Percentiles rank a stretch among this genome's conserved stretches.
Evolutionary conservation across 805 yeast species (phyloP).

Genomic region (Myxozyma vanderwaltii): DNA sequence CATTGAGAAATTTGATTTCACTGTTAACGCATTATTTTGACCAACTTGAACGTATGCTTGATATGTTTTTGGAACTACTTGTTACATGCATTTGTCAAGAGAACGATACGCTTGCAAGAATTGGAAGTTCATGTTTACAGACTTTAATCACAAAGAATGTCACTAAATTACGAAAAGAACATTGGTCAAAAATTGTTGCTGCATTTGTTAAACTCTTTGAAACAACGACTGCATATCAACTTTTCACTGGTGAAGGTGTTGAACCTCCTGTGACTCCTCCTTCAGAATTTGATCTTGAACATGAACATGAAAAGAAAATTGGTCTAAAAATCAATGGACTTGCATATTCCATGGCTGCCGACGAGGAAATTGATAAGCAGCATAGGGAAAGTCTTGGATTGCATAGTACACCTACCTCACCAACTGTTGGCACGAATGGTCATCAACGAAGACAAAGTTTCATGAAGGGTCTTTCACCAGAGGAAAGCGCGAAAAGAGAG

Average conservation of each 20-base stretch:
- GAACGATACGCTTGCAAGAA: conserved; percentile 93
- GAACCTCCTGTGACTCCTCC: conserved; percentile 47
- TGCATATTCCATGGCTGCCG: conserved; percentile 5
- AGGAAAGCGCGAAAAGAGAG: not conserved
- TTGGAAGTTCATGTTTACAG: conserved; percentile 87
- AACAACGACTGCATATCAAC: conserved; percentile 81
- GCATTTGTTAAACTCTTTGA: conserved; percentile 73
- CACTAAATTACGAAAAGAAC: conserved; percentile 58
- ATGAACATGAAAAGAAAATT: not conserved
- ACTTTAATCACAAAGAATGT: conserved; percentile 78
- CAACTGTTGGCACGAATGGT: not conserved
- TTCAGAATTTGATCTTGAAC: conserved; percentile 19
- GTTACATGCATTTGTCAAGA: conserved; percentile 93
- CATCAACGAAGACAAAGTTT: not conserved
- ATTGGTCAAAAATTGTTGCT: conserved; percentile 73
- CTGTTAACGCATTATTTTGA: conserved; percentile 82
- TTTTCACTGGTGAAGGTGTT: conserved; percentile 53
- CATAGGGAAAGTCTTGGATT: conserved; percentile 27
- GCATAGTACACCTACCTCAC: conserved; percentile 16
- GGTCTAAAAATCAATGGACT: conserved; percentile 31
- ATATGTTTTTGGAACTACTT: conserved; percentile 74
- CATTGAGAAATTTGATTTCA: conserved; percentile 82
- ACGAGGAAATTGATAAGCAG: conserved; percentile 22
- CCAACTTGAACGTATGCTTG: conserved; percentile 69
- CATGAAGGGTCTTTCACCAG: not conserved